phyloP scores from a whole-genome alignment of 2,329 filamentous ascomycete genomes.

The Sclerotinia borealis region DNA sequence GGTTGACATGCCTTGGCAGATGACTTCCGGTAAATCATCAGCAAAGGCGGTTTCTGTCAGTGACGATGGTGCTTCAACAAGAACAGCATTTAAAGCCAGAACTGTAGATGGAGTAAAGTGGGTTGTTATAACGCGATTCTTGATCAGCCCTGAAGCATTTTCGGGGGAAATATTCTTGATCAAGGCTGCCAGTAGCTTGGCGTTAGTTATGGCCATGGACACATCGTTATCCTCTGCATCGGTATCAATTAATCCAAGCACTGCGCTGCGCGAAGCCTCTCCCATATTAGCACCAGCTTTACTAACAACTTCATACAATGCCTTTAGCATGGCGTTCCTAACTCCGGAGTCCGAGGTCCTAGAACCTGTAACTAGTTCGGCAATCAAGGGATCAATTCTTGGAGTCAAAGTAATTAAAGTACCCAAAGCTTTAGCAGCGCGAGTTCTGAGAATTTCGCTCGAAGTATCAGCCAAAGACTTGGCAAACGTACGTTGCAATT shows the following conservation, averaged over 20 bases:
- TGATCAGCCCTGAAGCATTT: conserved; percentile 52
- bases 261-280: conserved; percentile 78
- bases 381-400: conserved; percentile 87
- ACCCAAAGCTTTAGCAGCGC: conserved; percentile 89
- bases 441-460: conserved; percentile 78
- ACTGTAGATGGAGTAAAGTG: conserved; percentile 74
- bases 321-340: conserved; percentile 93
- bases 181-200: conserved; percentile 81
- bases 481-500: conserved; percentile 93
- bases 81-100: conserved; percentile 79
- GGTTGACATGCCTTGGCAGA: conserved; percentile 72
- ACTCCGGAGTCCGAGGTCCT: conserved; percentile 86
- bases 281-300: conserved; percentile 95
- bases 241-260: conserved; percentile 81
- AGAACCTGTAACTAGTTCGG: conserved; percentile 88
- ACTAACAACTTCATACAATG: conserved; percentile 90
- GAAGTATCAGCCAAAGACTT: conserved; percentile 91
- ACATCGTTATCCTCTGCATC: conserved; percentile 70
- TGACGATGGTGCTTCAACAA: conserved; percentile 70
- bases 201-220: conserved; percentile 81
- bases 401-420: conserved; percentile 94
- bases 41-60: conserved; percentile 60
- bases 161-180: conserved; percentile 79
- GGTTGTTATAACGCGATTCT: conserved; percentile 71
- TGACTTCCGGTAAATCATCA: conserved; percentile 68